These are phyloP conservation scores for Ascochyta pisi DNA, from an alignment of 2,329 filamentous ascomycete species.

Conservation along the genomic window DNA sequence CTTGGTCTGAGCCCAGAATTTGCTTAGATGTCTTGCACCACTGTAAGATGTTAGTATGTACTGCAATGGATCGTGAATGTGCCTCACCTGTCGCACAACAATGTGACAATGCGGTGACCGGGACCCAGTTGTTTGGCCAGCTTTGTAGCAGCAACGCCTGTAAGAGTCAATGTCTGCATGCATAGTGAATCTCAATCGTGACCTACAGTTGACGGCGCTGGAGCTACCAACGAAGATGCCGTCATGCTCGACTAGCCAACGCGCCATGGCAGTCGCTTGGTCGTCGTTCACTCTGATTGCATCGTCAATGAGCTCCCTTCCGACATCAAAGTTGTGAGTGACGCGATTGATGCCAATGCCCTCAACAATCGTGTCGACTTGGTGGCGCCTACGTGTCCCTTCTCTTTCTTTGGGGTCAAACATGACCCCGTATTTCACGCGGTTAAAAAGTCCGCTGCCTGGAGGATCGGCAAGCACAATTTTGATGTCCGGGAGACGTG, in stretches of 20 bases:
- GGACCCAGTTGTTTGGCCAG: constrained; percentile 71
- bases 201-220: constrained; percentile 89
- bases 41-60: constrained; percentile 30
- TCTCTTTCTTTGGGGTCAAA: constrained; percentile 88
- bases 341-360: constrained; percentile 94
- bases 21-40: constrained; percentile 80
- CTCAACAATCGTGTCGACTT: constrained; percentile 96
- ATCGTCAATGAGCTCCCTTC: constrained; percentile 85
- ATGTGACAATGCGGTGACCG: constrained; percentile 72
- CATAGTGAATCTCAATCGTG: not conserved
- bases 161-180: constrained; percentile 22
- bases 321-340: constrained; percentile 91
- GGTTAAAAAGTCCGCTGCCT: constrained; percentile 91
- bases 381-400: constrained; percentile 84
- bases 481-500: constrained; percentile 66
- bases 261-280: constrained; percentile 92
- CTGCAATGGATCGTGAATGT: not conserved
- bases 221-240: constrained; percentile 94
- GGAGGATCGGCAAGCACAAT: constrained; percentile 92
- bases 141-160: constrained; percentile 71
- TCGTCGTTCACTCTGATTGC: constrained; percentile 86
- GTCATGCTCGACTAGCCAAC: constrained; percentile 94
- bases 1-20: constrained; percentile 80
- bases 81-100: constrained; percentile 72
- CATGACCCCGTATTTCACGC: constrained; percentile 93